Base-by-base conservation (phyloP, 2,329 filamentous ascomycete species). In the Botrytis galanthina region DNA sequence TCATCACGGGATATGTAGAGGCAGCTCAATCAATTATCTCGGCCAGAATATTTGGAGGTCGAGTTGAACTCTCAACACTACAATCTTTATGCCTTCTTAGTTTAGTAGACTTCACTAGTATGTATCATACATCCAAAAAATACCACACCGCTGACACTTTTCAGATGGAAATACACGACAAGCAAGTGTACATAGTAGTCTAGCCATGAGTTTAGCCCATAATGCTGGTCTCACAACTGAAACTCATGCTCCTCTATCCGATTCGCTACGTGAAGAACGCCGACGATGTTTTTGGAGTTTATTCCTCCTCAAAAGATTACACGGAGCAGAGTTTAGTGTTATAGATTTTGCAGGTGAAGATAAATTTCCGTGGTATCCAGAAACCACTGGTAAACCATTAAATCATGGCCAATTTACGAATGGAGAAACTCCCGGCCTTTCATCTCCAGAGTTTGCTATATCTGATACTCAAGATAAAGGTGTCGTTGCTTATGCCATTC, bases 401-500 rank as follows among this genome's bases (percentile, higher is more conserved):
- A 80, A 42, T 76, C 77, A 73, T 80, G 64, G 29, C 3, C 59
- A 54, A 8, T 44, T 48, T 6, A 51, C 60, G 7, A 62, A 48
- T 32, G 72, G 73, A 51, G 54, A 73, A 69, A 59, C 46, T 10
- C 72, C 68, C 9, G 32, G 61, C 59, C 35, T 61, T 14, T 61
- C 67, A n/a, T 51, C 60, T 9, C 48, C 62, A 9, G 69, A 68
- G 42, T 69, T 77, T 35, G 78, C 81, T 57, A 54, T 69, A 3
- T 63, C 74, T 20, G 78, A 83, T 78, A 74, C 78, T 73, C 60
- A 72, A 42, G 78, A 79, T 35, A 77, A 77, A 73, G 85, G 84
- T 3, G 85, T 88, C 35, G 78, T 85, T 14, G 82, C 83, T 5
- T 87, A 86, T 75, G 83, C 83, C 0, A 83, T 75, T 80, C 83